phyloP scores from a whole-genome alignment of 2,329 filamentous ascomycete species.

The Lecanosticta acicola region DNA sequence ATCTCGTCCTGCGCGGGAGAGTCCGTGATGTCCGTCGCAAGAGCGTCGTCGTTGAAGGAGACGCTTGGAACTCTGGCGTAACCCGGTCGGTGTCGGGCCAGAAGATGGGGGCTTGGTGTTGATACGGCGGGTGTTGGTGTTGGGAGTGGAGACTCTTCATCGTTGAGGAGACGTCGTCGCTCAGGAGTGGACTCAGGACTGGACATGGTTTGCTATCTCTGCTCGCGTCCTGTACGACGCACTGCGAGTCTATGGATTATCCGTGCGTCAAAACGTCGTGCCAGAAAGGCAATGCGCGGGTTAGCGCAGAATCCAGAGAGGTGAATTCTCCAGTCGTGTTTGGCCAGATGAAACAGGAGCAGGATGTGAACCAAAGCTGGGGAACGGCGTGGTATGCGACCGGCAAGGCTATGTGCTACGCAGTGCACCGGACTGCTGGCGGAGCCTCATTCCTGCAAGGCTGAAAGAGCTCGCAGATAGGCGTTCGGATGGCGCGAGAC shows the following conservation, averaged over 20 bases:
- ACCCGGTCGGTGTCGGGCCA: slow-evolving; percentile 30
- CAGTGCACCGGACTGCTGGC: background rate
- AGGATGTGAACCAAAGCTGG: background rate
- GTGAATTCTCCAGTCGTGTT: background rate
- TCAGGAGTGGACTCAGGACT: slow-evolving; percentile 13
- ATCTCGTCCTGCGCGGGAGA: slow-evolving; percentile 32
- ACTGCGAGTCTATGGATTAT: no score
- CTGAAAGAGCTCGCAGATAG: background rate
- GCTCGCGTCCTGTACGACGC: background rate
- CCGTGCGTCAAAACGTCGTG: background rate
- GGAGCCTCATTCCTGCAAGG: background rate
- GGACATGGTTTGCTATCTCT: slow-evolving; percentile 9
- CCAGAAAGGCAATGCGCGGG: background rate
- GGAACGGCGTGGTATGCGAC: background rate
- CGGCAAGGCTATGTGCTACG: background rate
- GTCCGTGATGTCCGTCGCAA: slow-evolving; percentile 18
- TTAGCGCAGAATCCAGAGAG: background rate
- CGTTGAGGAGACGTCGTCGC: slow-evolving; percentile 15
- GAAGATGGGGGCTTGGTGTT: slow-evolving; percentile 6
- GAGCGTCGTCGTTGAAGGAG: slow-evolving; percentile 28
- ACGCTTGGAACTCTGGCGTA: slow-evolving; percentile 35
- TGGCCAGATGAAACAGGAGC: background rate
- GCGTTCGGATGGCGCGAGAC: background rate
- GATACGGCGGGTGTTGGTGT: slow-evolving; percentile 1
- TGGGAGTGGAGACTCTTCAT: slow-evolving; percentile 7